phyloP scores from a whole-genome alignment of 169 alveolate species.

The Babesia microti region DNA sequence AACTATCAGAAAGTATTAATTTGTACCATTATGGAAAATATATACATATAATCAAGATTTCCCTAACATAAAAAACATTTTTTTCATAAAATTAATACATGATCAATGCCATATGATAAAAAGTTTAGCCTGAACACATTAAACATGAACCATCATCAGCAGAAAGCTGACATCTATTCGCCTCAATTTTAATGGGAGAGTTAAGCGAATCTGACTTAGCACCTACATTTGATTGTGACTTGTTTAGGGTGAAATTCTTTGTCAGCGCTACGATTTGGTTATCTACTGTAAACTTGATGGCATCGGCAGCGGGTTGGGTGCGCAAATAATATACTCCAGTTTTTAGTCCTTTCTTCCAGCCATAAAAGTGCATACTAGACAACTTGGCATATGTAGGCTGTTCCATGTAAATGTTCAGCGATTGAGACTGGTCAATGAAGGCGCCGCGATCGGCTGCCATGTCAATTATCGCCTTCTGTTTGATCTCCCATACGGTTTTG shows the following conservation, averaged over 20 bases:
- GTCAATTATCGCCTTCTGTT: conserved; percentile 88
- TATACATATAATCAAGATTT: no score
- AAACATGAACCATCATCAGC: conserved; percentile 56
- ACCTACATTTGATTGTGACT: conserved; percentile 3
- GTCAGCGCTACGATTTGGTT: conserved; percentile 54
- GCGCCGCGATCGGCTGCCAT: conserved; percentile 94
- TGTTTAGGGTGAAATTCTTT: conserved; percentile 25
- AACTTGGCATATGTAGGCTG: conserved; percentile 89
- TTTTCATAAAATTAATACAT: no score
- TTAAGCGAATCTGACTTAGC: conserved; percentile 16
- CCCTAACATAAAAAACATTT: no score
- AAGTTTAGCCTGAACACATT: conserved; percentile 57
- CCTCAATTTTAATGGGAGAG: conserved; percentile 23
- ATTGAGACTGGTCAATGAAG: conserved; percentile 85
- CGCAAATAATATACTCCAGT: conserved; percentile 95
- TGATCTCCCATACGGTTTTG: conserved; percentile 98
- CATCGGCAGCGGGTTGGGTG: conserved; percentile 95
- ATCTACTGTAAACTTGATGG: conserved; percentile 96
- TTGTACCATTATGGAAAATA: no score
- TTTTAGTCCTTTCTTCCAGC: conserved; percentile 94
- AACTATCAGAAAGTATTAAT: no score
- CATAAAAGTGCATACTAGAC: conserved; percentile 95
- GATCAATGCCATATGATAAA: conserved; percentile 11
- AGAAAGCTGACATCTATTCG: conserved; percentile 15
- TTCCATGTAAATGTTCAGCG: conserved; percentile 87